Evolutionary conservation across 352 stramenopile species (phyloP), one percentile per base, ranked within the genome.

Genomic region (Globisporangium paddicum): DNA sequence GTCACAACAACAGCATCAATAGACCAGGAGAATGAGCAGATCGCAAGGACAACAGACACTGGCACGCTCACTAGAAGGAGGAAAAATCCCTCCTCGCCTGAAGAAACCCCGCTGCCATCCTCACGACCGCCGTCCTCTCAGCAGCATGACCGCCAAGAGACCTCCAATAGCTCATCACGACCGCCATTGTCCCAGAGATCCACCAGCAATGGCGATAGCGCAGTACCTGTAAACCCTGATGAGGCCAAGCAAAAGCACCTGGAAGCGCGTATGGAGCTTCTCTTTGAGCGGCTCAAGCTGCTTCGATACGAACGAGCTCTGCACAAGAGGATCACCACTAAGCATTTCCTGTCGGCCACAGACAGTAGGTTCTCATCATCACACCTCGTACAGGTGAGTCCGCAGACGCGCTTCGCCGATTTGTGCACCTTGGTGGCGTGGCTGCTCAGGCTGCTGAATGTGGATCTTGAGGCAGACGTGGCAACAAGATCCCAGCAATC

Each of bases 261-360:
- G 2, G 69, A 82, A 21, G 56, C 55, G 18, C 64, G 66, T 7
- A 92, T 89, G 78, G 84, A 93, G 46, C 25, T 86, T 10, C 53
- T 91, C 47, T 89, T 86, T 37, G 84, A 92, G n/a, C 76, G 68
- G 2, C 62, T 94, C 13, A 78, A 67, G 49, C 65, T 94, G 1
- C 69, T 92, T 21, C 56, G 50, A 3, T 78, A 75, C 44, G 68
- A 86, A 21, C 56, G 70, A 44, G 54, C 59, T 18, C 66, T 91
- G 1, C 65, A 65, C 3, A 79, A 72, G 25, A 46, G 61, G 25
- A 67, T 93, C 38, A 75, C 60, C 23, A 64, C 57, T 26, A 76
- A 74, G 11, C 70, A 90, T 54, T 90, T 90, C 52, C 38, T 77
- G 0, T 16, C 30, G 28, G 10, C 41, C 63, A 19, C 56, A 35